Evolutionary conservation across 148 eudicot genomes (phyloP), one percentile per base, ranked within the genome.

Genomic region (Vaccinium myrtillus): DNA sequence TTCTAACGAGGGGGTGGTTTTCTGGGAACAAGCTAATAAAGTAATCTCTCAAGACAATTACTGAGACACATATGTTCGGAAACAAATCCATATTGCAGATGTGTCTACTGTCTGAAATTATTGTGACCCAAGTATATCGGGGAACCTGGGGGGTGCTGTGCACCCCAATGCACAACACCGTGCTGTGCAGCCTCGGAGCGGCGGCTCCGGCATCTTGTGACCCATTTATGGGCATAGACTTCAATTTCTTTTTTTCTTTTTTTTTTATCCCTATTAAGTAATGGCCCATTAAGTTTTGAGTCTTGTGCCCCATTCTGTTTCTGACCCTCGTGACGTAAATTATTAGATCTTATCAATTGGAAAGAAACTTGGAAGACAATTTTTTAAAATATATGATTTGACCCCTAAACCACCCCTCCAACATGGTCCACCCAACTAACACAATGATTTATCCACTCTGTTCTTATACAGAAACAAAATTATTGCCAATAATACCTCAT

Each of bases 401-500:
- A 27, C 39, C 8, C 39, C 74, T 30, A 27, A 69, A 69, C 74
- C 74, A 27, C 74, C 25, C 18, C 39, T 18, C 43, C 43, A 69
- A 18, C 43, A 27, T 23, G 74, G 74, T 69, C 74, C 74, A 69
- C 74, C 74, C 43, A 69, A 69, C 74, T 30, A 30, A 69, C 74
- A 14, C 74, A 69, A 69, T 69, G 32, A 69, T 67, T 27, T 21
- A 67, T 67, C 7, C 73, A 55, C 13, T 55, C 58, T 55, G 58
- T 14, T 55, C 58, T 2, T 0, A 53, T 53, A 10, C 14, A 53
- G 14, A 10, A 55, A 55, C 58, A 67, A 61, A 67, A 79, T 56
- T 32, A 59, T 39, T 56, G 23, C 82, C 39, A 19, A 16, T 36
- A 79, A 19, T 36, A 32, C 8, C 39, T 5, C 82, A 58, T 30